Evolutionary conservation across 2,329 filamentous ascomycete genomes (phyloP).

Genomic region (Davidsoniella australis): DNA sequence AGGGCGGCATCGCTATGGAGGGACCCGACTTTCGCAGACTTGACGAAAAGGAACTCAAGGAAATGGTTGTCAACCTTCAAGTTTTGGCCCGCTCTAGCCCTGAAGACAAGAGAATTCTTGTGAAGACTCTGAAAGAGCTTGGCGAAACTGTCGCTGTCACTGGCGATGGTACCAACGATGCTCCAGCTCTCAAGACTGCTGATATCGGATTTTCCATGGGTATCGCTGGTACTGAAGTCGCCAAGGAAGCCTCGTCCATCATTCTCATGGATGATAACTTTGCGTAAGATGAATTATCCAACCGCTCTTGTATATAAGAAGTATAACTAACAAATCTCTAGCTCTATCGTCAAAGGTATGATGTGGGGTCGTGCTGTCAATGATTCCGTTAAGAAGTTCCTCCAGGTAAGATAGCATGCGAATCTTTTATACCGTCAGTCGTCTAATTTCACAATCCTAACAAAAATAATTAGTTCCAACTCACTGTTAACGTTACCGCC

Average conservation of each 20-base stretch:
- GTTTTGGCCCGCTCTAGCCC: conserved; percentile 49
- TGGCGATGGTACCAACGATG: conserved; percentile 46
- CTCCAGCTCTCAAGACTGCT: conserved; percentile 40
- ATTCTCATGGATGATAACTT: conserved; percentile 43
- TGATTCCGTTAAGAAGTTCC: conserved; percentile 45
- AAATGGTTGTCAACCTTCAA: conserved; percentile 40
- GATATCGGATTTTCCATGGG: conserved; percentile 49
- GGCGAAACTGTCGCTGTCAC: conserved; percentile 43
- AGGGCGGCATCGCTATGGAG: conserved; percentile 47
- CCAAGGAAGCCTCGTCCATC: conserved; percentile 45
- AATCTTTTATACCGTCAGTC: background rate
- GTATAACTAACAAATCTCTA: background rate
- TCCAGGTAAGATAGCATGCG: conserved; percentile 26
- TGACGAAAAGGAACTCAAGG: conserved; percentile 39
- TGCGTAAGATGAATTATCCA: conserved; percentile 15
- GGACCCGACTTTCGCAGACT: conserved; percentile 49
- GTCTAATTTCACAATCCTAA: conserved; percentile 2
- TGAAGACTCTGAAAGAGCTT: conserved; percentile 41
- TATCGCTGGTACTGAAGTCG: conserved; percentile 42
- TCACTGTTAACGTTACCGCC: conserved; percentile 47
- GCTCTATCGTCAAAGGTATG: conserved; percentile 37
- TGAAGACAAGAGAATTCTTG: conserved; percentile 48
- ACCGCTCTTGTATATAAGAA: background rate
- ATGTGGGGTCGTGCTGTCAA: conserved; percentile 47
- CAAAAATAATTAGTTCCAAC: conserved; percentile 28